A percentile compares a stretch with the other conserved stretches of the same genome.
phyloP scores from a whole-genome alignment of 2,329 filamentous ascomycete genomes.

The Pezicula neosporulosa region DNA sequence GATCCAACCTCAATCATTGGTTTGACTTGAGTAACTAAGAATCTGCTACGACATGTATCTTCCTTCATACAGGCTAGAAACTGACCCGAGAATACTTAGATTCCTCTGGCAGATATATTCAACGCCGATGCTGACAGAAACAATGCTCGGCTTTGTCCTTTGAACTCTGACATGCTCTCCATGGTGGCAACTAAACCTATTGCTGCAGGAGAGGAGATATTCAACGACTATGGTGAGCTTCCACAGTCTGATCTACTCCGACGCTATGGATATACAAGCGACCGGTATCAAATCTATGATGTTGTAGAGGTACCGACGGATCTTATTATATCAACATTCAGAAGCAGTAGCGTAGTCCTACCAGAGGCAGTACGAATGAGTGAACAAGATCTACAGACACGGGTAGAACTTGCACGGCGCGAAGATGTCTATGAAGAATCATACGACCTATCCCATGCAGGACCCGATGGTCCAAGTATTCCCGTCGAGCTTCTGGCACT shows the following conservation, averaged over 20 bases:
- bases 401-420: constrained; percentile 43
- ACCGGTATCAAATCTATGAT: constrained; percentile 61
- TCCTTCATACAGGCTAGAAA: too few relatives aligned
- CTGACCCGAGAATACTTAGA: too few relatives aligned
- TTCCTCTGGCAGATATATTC: constrained; percentile 65
- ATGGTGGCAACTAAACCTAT: constrained; percentile 62
- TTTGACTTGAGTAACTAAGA: too few relatives aligned
- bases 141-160: constrained; percentile 45
- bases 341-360: neutral
- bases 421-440: constrained; percentile 58
- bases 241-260: constrained; percentile 64
- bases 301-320: constrained; percentile 59
- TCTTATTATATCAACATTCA: constrained; percentile 35
- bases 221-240: constrained; percentile 68
- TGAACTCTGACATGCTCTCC: constrained; percentile 40
- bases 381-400: constrained; percentile 20
- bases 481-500: constrained; percentile 33
- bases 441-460: constrained; percentile 45
- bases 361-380: constrained; percentile 18
- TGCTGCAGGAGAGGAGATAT: constrained; percentile 55
- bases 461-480: constrained; percentile 22
- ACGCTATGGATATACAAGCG: constrained; percentile 65
- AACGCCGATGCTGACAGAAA: constrained; percentile 66
- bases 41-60: too few relatives aligned
- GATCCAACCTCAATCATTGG: too few relatives aligned